These are phyloP conservation scores for Clarireedia monteithiana DNA, from an alignment of 2,329 filamentous ascomycete genomes.

Conservation along the genomic window DNA sequence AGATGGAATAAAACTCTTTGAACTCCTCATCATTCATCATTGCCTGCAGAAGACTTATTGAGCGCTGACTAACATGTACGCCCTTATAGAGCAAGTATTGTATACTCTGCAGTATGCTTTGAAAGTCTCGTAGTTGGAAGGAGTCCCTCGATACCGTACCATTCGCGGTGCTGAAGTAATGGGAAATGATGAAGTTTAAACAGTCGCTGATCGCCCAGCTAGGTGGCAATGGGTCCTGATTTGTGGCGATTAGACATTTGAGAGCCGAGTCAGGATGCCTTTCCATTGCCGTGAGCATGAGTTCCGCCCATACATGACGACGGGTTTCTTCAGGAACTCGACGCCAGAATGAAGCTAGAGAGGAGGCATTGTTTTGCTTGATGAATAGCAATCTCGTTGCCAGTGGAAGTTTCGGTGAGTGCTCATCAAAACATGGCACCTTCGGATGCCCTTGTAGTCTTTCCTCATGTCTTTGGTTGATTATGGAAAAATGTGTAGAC, in stretches of 20 bases:
- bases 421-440: not conserved
- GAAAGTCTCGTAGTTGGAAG: not conserved
- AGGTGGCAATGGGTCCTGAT: slow-evolving; percentile 3
- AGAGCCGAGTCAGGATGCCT: slow-evolving; percentile 5
- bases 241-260: slow-evolving; percentile 7
- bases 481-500: slow-evolving; percentile 1
- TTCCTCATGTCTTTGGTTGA: slow-evolving; percentile 4
- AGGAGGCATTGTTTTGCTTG: slow-evolving; percentile 5
- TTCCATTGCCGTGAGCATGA: slow-evolving; percentile 6
- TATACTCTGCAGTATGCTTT: slow-evolving; percentile 3
- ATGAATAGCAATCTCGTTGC: slow-evolving; percentile 3
- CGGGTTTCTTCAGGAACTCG: slow-evolving; percentile 4
- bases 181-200: slow-evolving; percentile 3
- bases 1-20: slow-evolving; percentile 16
- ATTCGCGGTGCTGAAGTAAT: slow-evolving; percentile 4
- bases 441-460: not conserved
- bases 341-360: slow-evolving; percentile 1
- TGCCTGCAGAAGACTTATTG: slow-evolving; percentile 17
- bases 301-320: slow-evolving; percentile 6
- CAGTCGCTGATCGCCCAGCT: slow-evolving; percentile 7
- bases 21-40: slow-evolving; percentile 11
- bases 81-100: slow-evolving; percentile 3
- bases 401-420: not conserved
- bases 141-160: not conserved
- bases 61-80: slow-evolving; percentile 13